Percentiles rank a stretch among this genome's conserved stretches.
Conservation (phyloP, 2,329 filamentous ascomycete genomes). For the Fusarium sororula region DNA sequence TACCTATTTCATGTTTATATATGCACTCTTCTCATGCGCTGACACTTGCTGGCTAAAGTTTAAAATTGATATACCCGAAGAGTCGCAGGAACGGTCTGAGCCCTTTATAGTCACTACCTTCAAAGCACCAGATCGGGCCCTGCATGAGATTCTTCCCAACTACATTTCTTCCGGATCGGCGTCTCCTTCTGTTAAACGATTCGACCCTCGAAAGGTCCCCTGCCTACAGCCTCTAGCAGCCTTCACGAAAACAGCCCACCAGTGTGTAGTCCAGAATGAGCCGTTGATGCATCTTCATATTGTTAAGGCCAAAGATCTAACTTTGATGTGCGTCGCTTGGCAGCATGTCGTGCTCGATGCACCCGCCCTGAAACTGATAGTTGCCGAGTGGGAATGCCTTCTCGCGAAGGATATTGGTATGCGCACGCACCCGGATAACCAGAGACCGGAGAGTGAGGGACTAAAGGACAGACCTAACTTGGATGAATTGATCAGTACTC, state of each 20-base stretch:
- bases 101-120: neutral
- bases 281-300: neutral
- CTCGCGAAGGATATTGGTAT: rapidly evolving
- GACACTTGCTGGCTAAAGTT: neutral
- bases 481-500: neutral
- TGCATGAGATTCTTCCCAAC: neutral
- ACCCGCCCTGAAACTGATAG: neutral
- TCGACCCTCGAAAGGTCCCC: neutral
- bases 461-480: neutral
- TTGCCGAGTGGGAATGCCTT: neutral
- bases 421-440: neutral
- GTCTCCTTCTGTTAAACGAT: neutral
- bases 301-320: neutral
- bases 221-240: neutral
- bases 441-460: rapidly evolving
- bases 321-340: neutral
- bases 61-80: neutral
- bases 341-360: neutral
- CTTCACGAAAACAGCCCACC: neutral
- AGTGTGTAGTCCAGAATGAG: neutral
- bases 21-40: neutral
- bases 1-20: neutral
- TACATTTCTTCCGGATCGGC: rapidly evolving
- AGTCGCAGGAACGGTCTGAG: rapidly evolving
- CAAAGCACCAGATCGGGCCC: neutral